Conservation (phyloP, 495 filamentous ascomycete species). For the Astrothelium subdiscretum region DNA sequence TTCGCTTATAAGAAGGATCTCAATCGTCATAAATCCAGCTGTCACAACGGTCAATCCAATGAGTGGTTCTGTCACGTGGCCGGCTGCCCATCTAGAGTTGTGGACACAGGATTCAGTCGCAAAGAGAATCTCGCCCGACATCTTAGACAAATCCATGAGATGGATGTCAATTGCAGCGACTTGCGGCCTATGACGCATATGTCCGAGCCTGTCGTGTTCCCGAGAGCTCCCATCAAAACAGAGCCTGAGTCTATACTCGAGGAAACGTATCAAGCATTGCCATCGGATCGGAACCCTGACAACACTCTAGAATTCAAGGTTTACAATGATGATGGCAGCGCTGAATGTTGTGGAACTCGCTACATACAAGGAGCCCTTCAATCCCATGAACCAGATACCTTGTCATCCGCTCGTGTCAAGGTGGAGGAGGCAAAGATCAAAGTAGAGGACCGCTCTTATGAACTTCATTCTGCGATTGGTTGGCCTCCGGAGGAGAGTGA, state of each 20-base stretch:
- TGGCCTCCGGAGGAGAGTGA: background rate
- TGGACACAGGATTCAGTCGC: background rate
- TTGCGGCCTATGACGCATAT: background rate
- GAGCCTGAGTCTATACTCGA: no score
- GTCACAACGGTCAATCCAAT: background rate
- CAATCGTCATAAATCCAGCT: background rate
- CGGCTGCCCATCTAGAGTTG: background rate
- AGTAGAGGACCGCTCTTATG: background rate
- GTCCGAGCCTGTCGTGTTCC: background rate
- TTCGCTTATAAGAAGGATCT: background rate
- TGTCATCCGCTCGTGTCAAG: background rate
- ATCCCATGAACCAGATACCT: background rate
- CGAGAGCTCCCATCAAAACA: no score
- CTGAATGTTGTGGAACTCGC: background rate
- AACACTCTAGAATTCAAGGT: background rate
- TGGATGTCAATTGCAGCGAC: background rate
- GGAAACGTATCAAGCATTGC: no score
- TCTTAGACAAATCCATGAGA: background rate
- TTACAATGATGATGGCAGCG: background rate
- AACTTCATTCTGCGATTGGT: background rate
- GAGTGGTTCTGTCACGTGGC: background rate
- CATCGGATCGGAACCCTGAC: no score
- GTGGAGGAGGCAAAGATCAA: background rate
- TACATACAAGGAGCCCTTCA: background rate
- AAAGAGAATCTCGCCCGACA: background rate